Base-by-base conservation (phyloP, 441 rosid species). In the Erodium chrysanthum region DNA sequence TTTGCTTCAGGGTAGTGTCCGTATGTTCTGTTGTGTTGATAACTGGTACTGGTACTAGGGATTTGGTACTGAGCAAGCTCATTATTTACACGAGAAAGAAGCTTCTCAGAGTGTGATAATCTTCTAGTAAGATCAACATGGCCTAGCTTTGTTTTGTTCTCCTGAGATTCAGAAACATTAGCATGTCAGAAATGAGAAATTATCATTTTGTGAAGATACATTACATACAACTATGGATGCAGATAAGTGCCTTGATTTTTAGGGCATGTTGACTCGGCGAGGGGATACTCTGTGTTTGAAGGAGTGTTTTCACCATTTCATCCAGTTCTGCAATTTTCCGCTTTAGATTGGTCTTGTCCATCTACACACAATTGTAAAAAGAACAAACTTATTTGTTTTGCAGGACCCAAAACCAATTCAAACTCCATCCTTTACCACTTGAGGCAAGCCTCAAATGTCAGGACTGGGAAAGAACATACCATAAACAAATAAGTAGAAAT, bases 271-370 rank as follows among this genome's bases (percentile, higher is more conserved):
- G 84, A 68, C 54, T 71, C 18, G 73, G 84, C 72, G 77, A 76
- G 33, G 79, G 82, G 75, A 69, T 72, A 46, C 67, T 71, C 56
- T 66, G 84, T 52, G 83, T 72, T 70, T 77, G 75, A 2, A 82
- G 75, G 54, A 81, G 81, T 31, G 76, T 69, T 76, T 77, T 84
- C 75, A 86, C 78, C 77, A 84, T 72, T 52, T 74, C 90, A 73
- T 93, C 97, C 75, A 87, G 79, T 71, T 90, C 98, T 10, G 89
- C 78, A 68, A 88, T 76, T 78, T 77, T 84, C 74, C 75, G 84
- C 64, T 84, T 72, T 71, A 90, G 82, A 80, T 88, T 86, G 73
- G 79, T 82, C 77, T 90, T 93, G 81, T 90, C 95, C 78, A 74
- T 83, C 98, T 90, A 75, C 5, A 46, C 65, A 61, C 73, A 17